A percentile compares a stretch with the other conserved stretches of the same genome.
Conservation (phyloP, 352 stramenopile genomes). For the Globisporangium mamillatum region DNA sequence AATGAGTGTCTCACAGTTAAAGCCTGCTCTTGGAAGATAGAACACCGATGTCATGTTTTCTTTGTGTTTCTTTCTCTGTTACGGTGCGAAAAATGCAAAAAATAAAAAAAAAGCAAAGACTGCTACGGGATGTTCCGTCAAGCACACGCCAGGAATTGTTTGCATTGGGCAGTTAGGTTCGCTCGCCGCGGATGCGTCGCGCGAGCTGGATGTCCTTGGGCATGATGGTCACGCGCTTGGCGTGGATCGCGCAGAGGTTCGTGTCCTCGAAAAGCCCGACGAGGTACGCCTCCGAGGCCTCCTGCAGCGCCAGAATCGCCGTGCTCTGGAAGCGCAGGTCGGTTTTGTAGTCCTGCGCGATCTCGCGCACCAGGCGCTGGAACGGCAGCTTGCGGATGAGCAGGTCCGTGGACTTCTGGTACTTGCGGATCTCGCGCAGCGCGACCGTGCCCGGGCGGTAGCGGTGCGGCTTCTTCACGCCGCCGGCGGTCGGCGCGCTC, state of each 20-base stretch:
- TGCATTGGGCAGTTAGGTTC: conserved; percentile 36
- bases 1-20: not conserved
- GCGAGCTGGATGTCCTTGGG: conserved; percentile 96
- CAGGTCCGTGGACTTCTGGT: conserved; percentile 32
- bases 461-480: not conserved
- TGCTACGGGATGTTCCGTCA: too few relatives aligned
- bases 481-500: not conserved
- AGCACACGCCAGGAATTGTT: too few relatives aligned
- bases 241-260: conserved; percentile 95
- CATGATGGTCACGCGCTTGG: conserved; percentile 97
- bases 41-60: not conserved
- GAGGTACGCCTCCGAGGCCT: conserved; percentile 92
- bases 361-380: conserved; percentile 92
- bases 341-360: conserved; percentile 83
- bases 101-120: not conserved
- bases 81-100: not conserved
- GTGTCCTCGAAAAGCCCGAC: conserved; percentile 95
- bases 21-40: not conserved
- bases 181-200: conserved; percentile 90
- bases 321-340: conserved; percentile 89
- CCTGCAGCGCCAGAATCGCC: conserved; percentile 88
- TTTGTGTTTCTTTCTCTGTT: not conserved
- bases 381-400: conserved; percentile 97
- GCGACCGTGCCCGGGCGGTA: not conserved
- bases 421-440: conserved; percentile 1